Evolutionary conservation across 1,139 yeast species (phyloP), one percentile per base, ranked within the genome.

Genomic region (Hemisphaericaspora lyxosophila): DNA sequence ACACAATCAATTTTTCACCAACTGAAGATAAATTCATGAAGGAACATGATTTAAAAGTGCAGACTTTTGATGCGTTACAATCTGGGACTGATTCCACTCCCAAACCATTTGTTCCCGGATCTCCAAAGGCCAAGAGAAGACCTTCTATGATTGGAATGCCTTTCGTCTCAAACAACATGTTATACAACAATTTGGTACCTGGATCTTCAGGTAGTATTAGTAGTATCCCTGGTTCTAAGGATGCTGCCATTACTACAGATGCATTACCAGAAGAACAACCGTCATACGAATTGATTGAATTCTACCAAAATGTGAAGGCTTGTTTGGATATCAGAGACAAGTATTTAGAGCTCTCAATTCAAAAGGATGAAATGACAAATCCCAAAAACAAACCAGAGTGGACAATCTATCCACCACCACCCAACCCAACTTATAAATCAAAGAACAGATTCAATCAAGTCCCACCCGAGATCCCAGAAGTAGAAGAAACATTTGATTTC

Each of bases 351-450:
- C 52, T 77, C 5, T 88, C 97, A 0, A 52, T 79, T 38, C 99
- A 94, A 64, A 38, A 44, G 1, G 68, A 80, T 34, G 87, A 84
- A 34, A 59, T 64, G 33, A 83, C 79, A 47, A 92, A 94, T 59
- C 98, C 98, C 2, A 89, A 89, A 57, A 90, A 92, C 59, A 51
- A 47, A 20, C 70, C 65, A 19, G 64, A 60, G 31, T 94, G 98
- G 97, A 57, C 58, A 12, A 81, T 94, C 35, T 90, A 90, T 56
- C 99, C 99, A 0, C 81, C 85, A 8, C 97, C 97, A 1, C 98
- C 98, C 9, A 81, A 81, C 45, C 97, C 98, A 2, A 81, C 94
- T 19, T 92, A 95, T 76, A 85, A 85, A 51, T 76, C 85, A 16
- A 80, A 75, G 38, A 67, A 72, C 45, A 60, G 76, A 44, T 70